These are phyloP conservation scores for Phytophthora macrochlamydospora DNA, from an alignment of 352 stramenopile species.

Conservation along the genomic window DNA sequence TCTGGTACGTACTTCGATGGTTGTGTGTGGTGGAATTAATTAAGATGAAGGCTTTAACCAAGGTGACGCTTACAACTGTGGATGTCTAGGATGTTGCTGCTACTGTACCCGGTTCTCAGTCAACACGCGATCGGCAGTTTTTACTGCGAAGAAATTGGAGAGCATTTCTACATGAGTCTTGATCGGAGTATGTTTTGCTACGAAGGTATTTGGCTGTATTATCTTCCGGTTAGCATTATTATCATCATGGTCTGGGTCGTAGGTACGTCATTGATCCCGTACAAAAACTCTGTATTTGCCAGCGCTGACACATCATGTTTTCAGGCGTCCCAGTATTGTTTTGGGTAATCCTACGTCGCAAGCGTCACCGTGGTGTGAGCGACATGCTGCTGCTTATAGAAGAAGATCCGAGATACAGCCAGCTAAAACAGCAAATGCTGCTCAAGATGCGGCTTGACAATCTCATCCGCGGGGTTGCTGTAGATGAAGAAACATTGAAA, in stretches of 20 bases:
- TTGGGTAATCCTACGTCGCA: conserved; percentile 66
- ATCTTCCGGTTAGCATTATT: conserved; percentile 50
- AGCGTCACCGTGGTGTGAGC: conserved; percentile 51
- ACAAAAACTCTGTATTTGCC: not conserved
- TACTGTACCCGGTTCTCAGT: conserved; percentile 80
- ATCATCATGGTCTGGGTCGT: conserved; percentile 65
- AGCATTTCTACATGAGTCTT: conserved; percentile 61
- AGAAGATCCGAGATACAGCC: conserved; percentile 34
- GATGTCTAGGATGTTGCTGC: conserved; percentile 51
- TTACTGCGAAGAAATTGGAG: conserved; percentile 76
- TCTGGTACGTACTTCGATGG: conserved; percentile 43
- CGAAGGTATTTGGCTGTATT: conserved; percentile 59
- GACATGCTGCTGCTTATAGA: conserved; percentile 53
- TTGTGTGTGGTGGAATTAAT: not conserved
- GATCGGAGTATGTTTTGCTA: conserved; percentile 71
- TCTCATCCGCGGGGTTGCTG: conserved; percentile 37
- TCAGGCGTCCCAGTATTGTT: conserved; percentile 74
- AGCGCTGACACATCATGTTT: conserved; percentile 1
- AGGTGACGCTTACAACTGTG: not conserved
- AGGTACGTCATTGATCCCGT: conserved; percentile 33
- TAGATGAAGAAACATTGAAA: conserved; percentile 53
- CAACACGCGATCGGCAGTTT: conserved; percentile 72
- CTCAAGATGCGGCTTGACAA: conserved; percentile 57
- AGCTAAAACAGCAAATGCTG: conserved; percentile 53
- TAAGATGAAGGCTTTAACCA: not conserved